Percentiles rank a stretch among this genome's conserved stretches.
These are phyloP conservation scores for Geranium incanum DNA, from an alignment of 441 rosid genomes.

Conservation along the genomic window DNA sequence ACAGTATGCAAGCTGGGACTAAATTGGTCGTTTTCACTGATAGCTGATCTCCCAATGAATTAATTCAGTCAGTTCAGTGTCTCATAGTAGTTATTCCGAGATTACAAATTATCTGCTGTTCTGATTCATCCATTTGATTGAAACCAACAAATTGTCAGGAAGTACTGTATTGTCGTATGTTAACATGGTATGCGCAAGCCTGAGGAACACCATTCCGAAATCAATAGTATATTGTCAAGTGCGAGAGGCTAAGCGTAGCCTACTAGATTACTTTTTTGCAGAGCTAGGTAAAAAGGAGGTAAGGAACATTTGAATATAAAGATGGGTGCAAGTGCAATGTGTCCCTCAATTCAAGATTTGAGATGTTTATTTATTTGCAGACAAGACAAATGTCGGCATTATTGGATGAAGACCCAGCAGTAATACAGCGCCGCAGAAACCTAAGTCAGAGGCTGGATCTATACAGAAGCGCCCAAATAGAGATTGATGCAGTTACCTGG, in stretches of 20 bases:
- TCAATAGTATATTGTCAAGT: constrained; percentile 97
- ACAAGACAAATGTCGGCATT: constrained; percentile 74
- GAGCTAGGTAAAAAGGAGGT: constrained; percentile 95
- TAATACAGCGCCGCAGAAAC: constrained; percentile 69
- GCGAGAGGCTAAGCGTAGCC: constrained; percentile 78
- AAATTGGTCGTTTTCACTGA: no score
- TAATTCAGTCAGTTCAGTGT: no score
- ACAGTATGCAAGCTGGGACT: no score
- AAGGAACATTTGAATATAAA: constrained; percentile 15
- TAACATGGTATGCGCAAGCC: constrained; percentile 66
- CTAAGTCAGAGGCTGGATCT: constrained; percentile 82
- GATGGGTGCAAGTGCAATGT: not conserved
- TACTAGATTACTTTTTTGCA: constrained; percentile 71
- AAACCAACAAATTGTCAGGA: constrained; percentile 26
- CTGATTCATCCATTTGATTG: not conserved
- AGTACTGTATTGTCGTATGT: constrained; percentile 66
- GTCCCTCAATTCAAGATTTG: not conserved
- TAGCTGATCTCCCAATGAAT: no score
- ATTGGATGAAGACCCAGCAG: constrained; percentile 93
- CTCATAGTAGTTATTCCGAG: no score
- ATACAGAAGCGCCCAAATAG: constrained; percentile 89
- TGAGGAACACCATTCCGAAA: constrained; percentile 86
- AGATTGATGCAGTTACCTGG: constrained; percentile 91
- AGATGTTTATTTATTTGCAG: constrained; percentile 33
- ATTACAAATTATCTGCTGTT: not conserved